Evolutionary conservation across 1,139 yeast species (phyloP), one percentile per base, ranked within the genome.

Genomic region (Yamadazyma diospyri): DNA sequence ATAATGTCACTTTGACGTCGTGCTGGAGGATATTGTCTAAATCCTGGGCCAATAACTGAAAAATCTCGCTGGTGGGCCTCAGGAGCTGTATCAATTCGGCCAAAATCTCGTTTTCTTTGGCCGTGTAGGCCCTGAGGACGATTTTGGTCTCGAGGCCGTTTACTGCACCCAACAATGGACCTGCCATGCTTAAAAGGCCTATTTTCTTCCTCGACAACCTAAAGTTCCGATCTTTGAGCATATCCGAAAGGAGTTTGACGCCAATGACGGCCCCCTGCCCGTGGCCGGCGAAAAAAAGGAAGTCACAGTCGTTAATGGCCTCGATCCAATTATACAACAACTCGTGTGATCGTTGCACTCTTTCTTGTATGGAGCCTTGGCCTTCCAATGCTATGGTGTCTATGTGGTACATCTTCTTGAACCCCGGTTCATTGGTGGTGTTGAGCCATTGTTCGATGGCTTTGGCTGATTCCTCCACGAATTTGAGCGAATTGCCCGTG

Each of bases 361-460:
- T 43, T 19, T 69, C 70, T 21, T 55, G 52, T 2, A 72, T 58
- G 27, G 57, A 60, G 2, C 81, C 81, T 36, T 69, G 66, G 1
- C 81, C 79, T 41, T 76, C 81, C 12, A 76, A 49, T 4, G 76
- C 66, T 12, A 76, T 68, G 0, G 73, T 61, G 24, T 67, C 67
- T n/a, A 75, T 62, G 12, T 55, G 53, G 47, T 28, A 43, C 47
- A 27, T 48, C 27, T 14, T 48, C 36, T 29, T 49, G 41, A 12
- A 52, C 42, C 41, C 39, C 6, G 40, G 49, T 4, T 53, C 44
- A 15, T 55, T 47, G 23, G 58, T 51, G 7, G 52, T 47, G 7
- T 47, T 40, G 1, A 66, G 50, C 79, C 79, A 75, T 11, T 54
- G 35, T 14, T 50, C 45, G 2, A 75, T 46, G 1, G 70, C 66